Conservation (phyloP, 208 protist species). For the Crithidia acanthocephali region DNA sequence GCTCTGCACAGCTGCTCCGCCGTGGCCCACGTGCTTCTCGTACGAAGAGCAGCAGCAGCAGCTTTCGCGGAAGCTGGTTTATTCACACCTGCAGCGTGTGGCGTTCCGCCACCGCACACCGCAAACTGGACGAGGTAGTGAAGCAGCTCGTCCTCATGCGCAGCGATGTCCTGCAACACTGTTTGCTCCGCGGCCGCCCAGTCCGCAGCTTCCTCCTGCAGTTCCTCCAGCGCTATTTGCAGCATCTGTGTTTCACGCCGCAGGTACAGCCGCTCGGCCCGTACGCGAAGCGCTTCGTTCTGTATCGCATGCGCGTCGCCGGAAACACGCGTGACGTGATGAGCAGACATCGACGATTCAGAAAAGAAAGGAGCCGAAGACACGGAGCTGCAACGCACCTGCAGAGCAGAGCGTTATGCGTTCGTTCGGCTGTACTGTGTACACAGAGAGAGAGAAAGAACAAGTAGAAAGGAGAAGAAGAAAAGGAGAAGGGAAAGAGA, state of each 20-base stretch:
- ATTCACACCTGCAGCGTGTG: not conserved
- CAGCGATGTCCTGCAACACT: not conserved
- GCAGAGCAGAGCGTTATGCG: no score
- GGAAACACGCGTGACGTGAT: no score
- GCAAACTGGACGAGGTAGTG: constrained; percentile 10
- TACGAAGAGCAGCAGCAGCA: not conserved
- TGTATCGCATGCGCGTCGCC: not conserved
- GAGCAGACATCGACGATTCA: not conserved
- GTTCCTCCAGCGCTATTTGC: constrained; percentile 24
- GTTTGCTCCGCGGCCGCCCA: not conserved
- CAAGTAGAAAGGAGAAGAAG: no score
- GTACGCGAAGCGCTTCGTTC: not conserved
- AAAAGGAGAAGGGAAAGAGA: no score
- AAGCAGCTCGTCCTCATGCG: constrained; percentile 10
- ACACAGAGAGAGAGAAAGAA: no score
- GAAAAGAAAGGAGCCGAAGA: no score
- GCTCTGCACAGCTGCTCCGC: not conserved
- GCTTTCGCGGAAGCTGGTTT: not conserved
- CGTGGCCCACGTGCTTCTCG: not conserved
- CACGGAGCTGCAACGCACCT: no score
- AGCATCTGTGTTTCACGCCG: constrained; percentile 27
- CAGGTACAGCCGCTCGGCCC: constrained; percentile 12
- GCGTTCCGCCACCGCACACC: not conserved
- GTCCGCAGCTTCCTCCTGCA: constrained; percentile 13
- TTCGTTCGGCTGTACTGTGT: no score